phyloP scores from a whole-genome alignment of 371 early-diverging fungal species.

The Phascolomyces articulosus region DNA sequence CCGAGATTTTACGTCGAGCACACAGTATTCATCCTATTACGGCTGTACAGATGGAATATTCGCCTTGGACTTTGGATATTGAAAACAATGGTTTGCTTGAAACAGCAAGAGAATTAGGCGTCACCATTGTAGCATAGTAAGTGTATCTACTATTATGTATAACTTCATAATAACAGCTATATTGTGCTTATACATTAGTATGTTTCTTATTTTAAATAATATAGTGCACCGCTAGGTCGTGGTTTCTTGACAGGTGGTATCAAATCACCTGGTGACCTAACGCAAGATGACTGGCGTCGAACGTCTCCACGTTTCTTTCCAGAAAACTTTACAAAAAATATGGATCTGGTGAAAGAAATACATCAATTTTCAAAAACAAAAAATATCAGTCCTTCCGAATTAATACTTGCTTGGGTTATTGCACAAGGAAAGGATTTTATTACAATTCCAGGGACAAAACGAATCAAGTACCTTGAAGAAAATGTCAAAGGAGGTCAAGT shows the following conservation, averaged over 20 bases:
- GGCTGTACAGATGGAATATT: constrained; percentile 60
- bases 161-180: too few relatives aligned
- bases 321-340: constrained; percentile 54
- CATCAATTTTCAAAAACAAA: constrained; percentile 30
- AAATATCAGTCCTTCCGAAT: constrained; percentile 34
- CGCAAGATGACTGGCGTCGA: constrained; percentile 46
- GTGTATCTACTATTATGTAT: too few relatives aligned
- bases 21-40: constrained; percentile 67
- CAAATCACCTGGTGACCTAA: constrained; percentile 47
- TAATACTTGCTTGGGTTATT: constrained; percentile 63
- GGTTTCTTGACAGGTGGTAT: constrained; percentile 60
- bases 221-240: constrained; percentile 54
- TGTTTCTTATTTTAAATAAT: not conserved
- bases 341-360: constrained; percentile 55
- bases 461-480: constrained; percentile 10
- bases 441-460: constrained; percentile 60
- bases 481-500: not conserved
- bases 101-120: constrained; percentile 57
- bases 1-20: constrained; percentile 56
- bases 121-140: constrained; percentile 58
- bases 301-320: constrained; percentile 50
- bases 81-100: constrained; percentile 55
- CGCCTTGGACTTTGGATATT: constrained; percentile 56
- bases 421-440: constrained; percentile 42
- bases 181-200: too few relatives aligned